A percentile compares a stretch with the other conserved stretches of the same genome.
Evolutionary conservation across 2,329 filamentous ascomycete species (phyloP).

Genomic region (Phialophora macrospora): DNA sequence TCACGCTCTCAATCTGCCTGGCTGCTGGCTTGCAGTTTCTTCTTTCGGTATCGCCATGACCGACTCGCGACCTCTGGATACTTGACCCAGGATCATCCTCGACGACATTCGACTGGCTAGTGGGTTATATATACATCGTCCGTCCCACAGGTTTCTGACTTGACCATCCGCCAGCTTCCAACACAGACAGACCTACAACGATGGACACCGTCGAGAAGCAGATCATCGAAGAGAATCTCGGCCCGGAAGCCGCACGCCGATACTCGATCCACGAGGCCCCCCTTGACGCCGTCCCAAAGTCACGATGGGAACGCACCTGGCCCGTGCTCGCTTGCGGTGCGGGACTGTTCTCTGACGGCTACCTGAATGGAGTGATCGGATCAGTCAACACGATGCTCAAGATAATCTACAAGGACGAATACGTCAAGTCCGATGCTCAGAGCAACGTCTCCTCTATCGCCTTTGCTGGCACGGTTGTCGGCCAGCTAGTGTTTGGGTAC

Average conservation of each 20-base stretch:
- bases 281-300: conserved; percentile 41
- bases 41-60: conserved; percentile 16
- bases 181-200: not conserved
- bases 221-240: conserved; percentile 20
- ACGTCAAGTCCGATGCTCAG: conserved; percentile 69
- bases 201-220: conserved; percentile 28
- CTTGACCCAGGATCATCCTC: not conserved
- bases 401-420: conserved; percentile 71
- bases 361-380: conserved; percentile 90
- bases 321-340: conserved; percentile 88
- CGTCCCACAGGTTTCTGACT: not conserved
- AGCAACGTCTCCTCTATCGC: conserved; percentile 80
- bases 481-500: conserved; percentile 76
- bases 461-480: conserved; percentile 83
- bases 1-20: not conserved
- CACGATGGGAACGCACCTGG: conserved; percentile 62
- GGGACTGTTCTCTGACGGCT: conserved; percentile 88
- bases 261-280: conserved; percentile 26
- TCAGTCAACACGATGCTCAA: conserved; percentile 79
- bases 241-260: conserved; percentile 20
- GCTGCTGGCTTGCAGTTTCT: conserved; percentile 24
- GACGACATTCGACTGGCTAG: not conserved
- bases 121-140: conserved; percentile 13
- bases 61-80: not conserved
- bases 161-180: not conserved